A percentile compares a stretch with the other conserved stretches of the same genome.
phyloP scores from a whole-genome alignment of 2,329 filamentous ascomycete genomes.

The Pestalotiopsis fici region DNA sequence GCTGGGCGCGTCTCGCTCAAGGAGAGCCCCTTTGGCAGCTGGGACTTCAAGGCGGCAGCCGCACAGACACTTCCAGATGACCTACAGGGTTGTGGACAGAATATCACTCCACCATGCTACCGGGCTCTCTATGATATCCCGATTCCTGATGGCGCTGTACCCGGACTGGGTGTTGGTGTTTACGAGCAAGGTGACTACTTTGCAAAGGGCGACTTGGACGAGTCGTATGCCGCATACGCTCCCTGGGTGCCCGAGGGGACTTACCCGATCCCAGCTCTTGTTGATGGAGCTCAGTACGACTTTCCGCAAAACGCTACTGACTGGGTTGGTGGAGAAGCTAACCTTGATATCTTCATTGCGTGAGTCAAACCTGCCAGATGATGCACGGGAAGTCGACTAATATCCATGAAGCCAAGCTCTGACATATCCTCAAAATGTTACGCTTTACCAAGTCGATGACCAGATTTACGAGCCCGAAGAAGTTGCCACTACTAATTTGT shows the following conservation, averaged over 20 bases:
- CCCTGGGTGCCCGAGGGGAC: constrained; percentile 30
- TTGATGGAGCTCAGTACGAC: constrained; percentile 30
- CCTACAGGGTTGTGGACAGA: background rate
- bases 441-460: constrained; percentile 41
- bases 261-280: constrained; percentile 31
- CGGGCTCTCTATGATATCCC: constrained; percentile 22
- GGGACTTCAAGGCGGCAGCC: background rate
- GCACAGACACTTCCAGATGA: constrained; percentile 12
- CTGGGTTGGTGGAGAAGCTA: constrained; percentile 26
- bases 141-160: constrained; percentile 14
- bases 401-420: constrained; percentile 29
- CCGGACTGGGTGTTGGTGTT: constrained; percentile 22
- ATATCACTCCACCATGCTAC: constrained; percentile 3
- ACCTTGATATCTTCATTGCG: constrained; percentile 30
- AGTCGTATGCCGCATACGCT: constrained; percentile 23
- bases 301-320: constrained; percentile 8
- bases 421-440: constrained; percentile 35
- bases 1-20: background rate
- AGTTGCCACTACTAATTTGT: constrained; percentile 11
- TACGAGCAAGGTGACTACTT: constrained; percentile 37
- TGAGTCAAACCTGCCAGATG: constrained; percentile 13
- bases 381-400: background rate
- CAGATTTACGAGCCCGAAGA: constrained; percentile 27
- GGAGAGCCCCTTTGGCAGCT: constrained; percentile 16
- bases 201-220: constrained; percentile 32